Evolutionary conservation across 164 flowering plant species (phyloP), one percentile per base, ranked within the genome.

Genomic region (Vitis riparia): DNA sequence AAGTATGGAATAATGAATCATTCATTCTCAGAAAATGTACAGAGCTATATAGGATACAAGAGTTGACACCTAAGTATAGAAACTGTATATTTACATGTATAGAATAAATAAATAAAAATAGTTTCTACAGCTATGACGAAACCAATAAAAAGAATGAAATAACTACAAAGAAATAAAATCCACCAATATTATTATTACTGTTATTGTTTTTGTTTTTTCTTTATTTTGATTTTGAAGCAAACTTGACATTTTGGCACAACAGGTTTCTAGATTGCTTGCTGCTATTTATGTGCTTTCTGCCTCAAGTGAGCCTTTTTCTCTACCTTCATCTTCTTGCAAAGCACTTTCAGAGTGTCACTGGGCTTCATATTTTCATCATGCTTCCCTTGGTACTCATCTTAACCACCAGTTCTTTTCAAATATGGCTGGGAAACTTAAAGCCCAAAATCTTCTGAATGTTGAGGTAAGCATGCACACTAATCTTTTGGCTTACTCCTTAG

Each of bases 291-390:
- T 88, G 32, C 80, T 84, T 72, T 83, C 87, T 30, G 69, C 86
- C 49, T 77, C 84, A 29, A 76, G 67, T 65, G 79, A 78, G 49
- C 66, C 62, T 3, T 81, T 83, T 74, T 76, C 81, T 57, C 74
- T 80, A 61, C 68, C 82, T n/a, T 16, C 72, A 55, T 78, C 73
- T 51, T 62, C 76, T 55, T 71, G 79, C 62, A 78, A 88, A 68
- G 63, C 75, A 58, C 85, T 89, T 52, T 82, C 91, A 64, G 77
- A 68, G 70, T 80, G 74, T 73, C 89, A 87, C 62, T 96, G 91
- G 92, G 99, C 91, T 73, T 87, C 97, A 56, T 96, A 75, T 81
- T 96, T 93, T 68, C 98, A 96, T 80, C 99, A 96, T 83, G 98
- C 97, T 69, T 91, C 99, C 6, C 63, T 93, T 80, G 97, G 99